Evolutionary conservation across 2,329 filamentous ascomycete species (phyloP).

Genomic region (Elsinoe perseae): DNA sequence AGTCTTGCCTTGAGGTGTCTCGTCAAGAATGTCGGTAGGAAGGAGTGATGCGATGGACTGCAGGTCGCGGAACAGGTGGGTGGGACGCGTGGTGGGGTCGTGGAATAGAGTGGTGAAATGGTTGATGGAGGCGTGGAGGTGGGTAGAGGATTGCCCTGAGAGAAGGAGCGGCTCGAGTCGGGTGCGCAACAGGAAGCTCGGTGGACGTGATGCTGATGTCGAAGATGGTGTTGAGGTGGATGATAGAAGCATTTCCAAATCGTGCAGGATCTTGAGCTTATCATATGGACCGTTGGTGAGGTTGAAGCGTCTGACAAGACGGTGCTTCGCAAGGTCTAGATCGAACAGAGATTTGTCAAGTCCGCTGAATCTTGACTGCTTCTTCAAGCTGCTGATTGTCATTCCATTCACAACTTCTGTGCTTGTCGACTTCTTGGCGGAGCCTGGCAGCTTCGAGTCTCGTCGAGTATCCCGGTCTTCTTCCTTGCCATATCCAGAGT

Average conservation of each 20-base stretch:
- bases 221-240: constrained; percentile 24
- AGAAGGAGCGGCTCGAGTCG: constrained; percentile 14
- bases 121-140: constrained; percentile 10
- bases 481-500: background rate
- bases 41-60: constrained; percentile 55
- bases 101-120: constrained; percentile 35
- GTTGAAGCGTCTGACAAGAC: constrained; percentile 76
- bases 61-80: constrained; percentile 42
- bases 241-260: constrained; percentile 63
- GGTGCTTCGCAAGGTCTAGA: constrained; percentile 71
- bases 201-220: background rate
- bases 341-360: constrained; percentile 22
- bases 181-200: constrained; percentile 1
- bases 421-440: background rate
- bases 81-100: constrained; percentile 38
- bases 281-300: constrained; percentile 80
- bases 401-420: background rate
- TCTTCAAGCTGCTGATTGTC: background rate
- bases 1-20: constrained; percentile 56
- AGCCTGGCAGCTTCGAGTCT: background rate
- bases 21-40: constrained; percentile 50
- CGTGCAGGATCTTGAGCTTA: constrained; percentile 75
- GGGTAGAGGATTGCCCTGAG: background rate
- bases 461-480: constrained; percentile 1
- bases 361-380: background rate